These are phyloP conservation scores for Suaeda aralocaspica DNA, from an alignment of 148 eudicot species.

Conservation along the genomic window DNA sequence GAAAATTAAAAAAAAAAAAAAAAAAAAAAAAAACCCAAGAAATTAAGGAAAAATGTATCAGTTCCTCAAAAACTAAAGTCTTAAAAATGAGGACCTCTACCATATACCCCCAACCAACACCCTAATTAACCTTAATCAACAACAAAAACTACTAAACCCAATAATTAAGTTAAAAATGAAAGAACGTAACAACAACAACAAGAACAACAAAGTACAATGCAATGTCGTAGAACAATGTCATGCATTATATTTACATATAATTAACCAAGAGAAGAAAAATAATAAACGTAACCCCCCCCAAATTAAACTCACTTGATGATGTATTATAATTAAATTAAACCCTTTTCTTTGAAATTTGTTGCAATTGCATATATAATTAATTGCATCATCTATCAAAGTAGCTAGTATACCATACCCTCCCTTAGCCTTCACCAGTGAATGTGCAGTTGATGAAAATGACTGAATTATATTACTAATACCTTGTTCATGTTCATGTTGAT, in stretches of 20 bases:
- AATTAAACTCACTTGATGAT: slow-evolving; percentile 18
- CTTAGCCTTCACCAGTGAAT: no score
- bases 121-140: slow-evolving; percentile 10
- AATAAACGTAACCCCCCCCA: not conserved
- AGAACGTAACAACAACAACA: no score
- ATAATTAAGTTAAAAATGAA: no score
- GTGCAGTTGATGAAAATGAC: no score
- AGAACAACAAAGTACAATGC: slow-evolving; percentile 4
- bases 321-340: slow-evolving; percentile 5
- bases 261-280: not conserved
- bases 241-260: slow-evolving; percentile 30
- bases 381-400: slow-evolving; percentile 18
- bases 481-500: not conserved
- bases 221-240: slow-evolving; percentile 19
- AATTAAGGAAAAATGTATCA: slow-evolving; percentile 17
- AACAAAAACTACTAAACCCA: slow-evolving; percentile 17
- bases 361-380: no score
- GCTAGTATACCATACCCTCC: not conserved
- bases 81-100: slow-evolving; percentile 23
- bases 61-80: slow-evolving; percentile 25
- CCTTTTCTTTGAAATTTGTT: not conserved
- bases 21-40: not conserved
- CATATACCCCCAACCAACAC: slow-evolving; percentile 26
- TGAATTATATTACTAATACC: no score
- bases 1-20: not conserved